phyloP scores from a whole-genome alignment of 345 rosid species.

The Gossypium bickii region DNA sequence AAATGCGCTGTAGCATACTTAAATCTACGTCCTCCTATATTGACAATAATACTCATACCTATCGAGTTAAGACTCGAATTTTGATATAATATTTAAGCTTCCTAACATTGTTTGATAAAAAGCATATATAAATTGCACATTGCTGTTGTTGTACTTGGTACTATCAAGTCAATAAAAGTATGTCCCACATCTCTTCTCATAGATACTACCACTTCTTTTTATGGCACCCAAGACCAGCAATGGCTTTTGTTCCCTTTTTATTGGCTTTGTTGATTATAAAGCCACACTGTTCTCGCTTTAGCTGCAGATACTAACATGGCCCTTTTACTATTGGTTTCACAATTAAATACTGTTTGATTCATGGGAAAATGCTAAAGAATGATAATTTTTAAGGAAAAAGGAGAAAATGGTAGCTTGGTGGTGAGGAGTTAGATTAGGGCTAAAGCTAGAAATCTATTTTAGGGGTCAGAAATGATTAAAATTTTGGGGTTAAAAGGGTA shows the following conservation, averaged over 20 bases:
- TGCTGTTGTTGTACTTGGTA: background rate
- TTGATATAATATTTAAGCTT: too few relatives aligned
- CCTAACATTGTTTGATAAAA: too few relatives aligned
- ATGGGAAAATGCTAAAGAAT: background rate
- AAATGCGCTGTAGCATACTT: fast-evolving
- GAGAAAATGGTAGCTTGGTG: background rate
- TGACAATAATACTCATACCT: fast-evolving
- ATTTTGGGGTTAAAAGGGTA: too few relatives aligned
- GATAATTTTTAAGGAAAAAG: background rate
- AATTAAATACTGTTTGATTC: slow-evolving; percentile 1
- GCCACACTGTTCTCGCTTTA: background rate
- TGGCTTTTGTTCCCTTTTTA: background rate
- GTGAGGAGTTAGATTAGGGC: background rate
- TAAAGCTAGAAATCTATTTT: too few relatives aligned
- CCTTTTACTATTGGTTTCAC: background rate
- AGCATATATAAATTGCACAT: too few relatives aligned
- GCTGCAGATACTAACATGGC: background rate
- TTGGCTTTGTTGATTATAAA: background rate
- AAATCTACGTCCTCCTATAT: fast-evolving
- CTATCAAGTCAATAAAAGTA: slow-evolving; percentile 8
- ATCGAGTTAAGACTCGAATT: too few relatives aligned
- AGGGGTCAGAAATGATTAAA: too few relatives aligned
- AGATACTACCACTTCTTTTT: background rate
- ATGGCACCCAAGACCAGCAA: background rate
- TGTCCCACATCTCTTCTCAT: slow-evolving; percentile 4